Base-by-base conservation (phyloP, 1,284 basidiomycete genomes). In the Ganoderma boninense region DNA sequence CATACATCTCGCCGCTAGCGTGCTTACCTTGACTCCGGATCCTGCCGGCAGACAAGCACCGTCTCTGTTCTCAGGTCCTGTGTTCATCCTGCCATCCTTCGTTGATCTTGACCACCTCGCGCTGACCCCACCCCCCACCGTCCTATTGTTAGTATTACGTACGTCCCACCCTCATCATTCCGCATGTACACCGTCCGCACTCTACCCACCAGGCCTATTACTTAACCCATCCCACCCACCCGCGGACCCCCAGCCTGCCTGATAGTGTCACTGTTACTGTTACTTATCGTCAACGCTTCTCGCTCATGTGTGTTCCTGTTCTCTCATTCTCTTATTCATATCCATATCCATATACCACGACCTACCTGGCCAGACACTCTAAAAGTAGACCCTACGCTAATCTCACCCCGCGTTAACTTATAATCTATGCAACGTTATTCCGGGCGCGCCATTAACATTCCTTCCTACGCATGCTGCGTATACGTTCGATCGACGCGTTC, bases 321-420 rank as follows among this genome's bases (percentile, higher is more conserved):
- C 26, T 64, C 62, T 26, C 20, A 40, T 52, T n/a, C 29, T 63
- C 18, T 59, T 59, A 59, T 59, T 38, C n/a, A n/a, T n/a, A n/a
- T n/a, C n/a, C 57, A 20, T 60, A 60, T 40, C 7, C 10, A n/a
- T 60, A 60, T 60, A 11, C 57, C 35, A n/a, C 20, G 57, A n/a
- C n/a, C n/a, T n/a, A 11, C 4, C 46, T 38, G 38, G 38, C 46
- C 46, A 64, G 26, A 42, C 26, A 52, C 29, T 66, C 18, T 66
- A 66, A 66, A 66, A 66, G 65, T 66, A 66, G 65, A 66, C 40
- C 40, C 23, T 66, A 57, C 29, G 29, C 64, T 66, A 66, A 66
- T 64, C 32, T 32, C 62, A 46, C 20, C 23, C 62, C 43, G n/a
- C n/a, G n/a, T n/a, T n/a, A n/a, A n/a, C n/a, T n/a, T n/a, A n/a